Conservation (phyloP, 2,329 filamentous ascomycete genomes). For the Exophiala mesophila region DNA sequence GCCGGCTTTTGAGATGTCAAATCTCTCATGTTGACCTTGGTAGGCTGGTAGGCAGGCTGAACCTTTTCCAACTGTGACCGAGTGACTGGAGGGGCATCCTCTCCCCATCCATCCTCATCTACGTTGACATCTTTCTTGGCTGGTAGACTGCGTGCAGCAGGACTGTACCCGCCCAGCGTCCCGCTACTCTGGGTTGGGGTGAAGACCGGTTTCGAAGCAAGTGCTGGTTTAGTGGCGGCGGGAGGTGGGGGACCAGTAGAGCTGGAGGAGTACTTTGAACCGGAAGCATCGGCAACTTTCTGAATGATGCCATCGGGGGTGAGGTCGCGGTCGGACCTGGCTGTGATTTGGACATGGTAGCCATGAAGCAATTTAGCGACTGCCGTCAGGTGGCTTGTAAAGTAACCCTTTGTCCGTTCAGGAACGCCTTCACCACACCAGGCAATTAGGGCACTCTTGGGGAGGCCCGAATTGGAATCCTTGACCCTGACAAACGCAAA, state of each 20-base stretch:
- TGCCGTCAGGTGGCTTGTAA: slow-evolving; percentile 85
- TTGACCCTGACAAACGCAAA: slow-evolving; percentile 97
- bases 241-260: slow-evolving; percentile 51
- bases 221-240: slow-evolving; percentile 51
- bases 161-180: slow-evolving; percentile 56
- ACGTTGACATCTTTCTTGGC: slow-evolving; percentile 48
- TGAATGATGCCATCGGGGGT: slow-evolving; percentile 82
- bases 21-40: slow-evolving; percentile 88
- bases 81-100: slow-evolving; percentile 85
- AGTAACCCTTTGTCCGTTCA: slow-evolving; percentile 98
- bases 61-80: slow-evolving; percentile 88
- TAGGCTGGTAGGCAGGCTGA: slow-evolving; percentile 85
- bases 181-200: slow-evolving; percentile 66
- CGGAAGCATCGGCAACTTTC: slow-evolving; percentile 91
- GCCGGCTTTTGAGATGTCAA: slow-evolving; percentile 66
- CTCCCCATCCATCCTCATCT: slow-evolving; percentile 89
- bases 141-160: slow-evolving; percentile 45
- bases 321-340: slow-evolving; percentile 83
- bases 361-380: slow-evolving; percentile 91
- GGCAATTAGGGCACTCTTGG: slow-evolving; percentile 88
- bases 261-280: slow-evolving; percentile 82
- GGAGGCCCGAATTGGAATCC: slow-evolving; percentile 82
- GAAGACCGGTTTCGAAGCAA: slow-evolving; percentile 86
- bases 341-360: slow-evolving; percentile 96
- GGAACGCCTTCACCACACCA: slow-evolving; percentile 98